Percentiles rank a stretch among this genome's conserved stretches.
Evolutionary conservation across 2,329 filamentous ascomycete genomes (phyloP).

Genomic region (Scortechinia acanthostroma): DNA sequence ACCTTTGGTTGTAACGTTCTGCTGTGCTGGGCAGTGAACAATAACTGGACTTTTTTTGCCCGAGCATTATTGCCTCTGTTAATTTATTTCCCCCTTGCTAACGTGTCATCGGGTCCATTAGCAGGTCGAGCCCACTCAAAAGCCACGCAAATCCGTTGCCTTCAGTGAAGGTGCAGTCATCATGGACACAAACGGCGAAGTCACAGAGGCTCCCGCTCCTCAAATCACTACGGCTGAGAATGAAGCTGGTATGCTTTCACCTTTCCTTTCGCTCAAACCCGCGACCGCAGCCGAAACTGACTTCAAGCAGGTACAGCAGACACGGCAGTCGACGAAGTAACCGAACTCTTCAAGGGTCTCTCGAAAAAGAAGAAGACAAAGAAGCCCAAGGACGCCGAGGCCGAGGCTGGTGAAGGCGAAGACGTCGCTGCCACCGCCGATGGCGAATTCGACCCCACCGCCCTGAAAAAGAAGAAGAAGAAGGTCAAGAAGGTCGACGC

Average conservation of each 20-base stretch:
- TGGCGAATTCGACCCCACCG: constrained; percentile 44
- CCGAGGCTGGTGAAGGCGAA: constrained; percentile 35
- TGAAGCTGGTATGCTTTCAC: constrained; percentile 61
- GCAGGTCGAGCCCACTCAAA: constrained; percentile 30
- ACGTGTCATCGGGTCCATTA: background rate
- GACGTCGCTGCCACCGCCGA: constrained; percentile 58
- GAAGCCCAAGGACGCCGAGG: constrained; percentile 35
- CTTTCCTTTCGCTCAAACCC: constrained; percentile 31
- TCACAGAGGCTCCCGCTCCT: constrained; percentile 54
- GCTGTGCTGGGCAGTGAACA: too few relatives aligned
- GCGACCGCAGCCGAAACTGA: constrained; percentile 13
- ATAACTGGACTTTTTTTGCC: too few relatives aligned
- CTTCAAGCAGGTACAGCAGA: constrained; percentile 7
- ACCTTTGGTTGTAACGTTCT: too few relatives aligned
- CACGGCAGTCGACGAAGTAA: constrained; percentile 59
- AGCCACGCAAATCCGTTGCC: constrained; percentile 84
- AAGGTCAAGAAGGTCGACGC: background rate
- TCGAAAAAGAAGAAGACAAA: constrained; percentile 53
- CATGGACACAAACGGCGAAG: constrained; percentile 81
- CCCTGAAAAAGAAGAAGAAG: constrained; percentile 81
- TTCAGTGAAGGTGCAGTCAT: constrained; percentile 84
- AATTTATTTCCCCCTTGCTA: background rate
- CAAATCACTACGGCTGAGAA: constrained; percentile 68
- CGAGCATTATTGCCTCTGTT: too few relatives aligned
- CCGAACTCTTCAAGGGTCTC: constrained; percentile 71